Base-by-base conservation (phyloP, 495 filamentous ascomycete species). In the Aspergillus ostianus region DNA sequence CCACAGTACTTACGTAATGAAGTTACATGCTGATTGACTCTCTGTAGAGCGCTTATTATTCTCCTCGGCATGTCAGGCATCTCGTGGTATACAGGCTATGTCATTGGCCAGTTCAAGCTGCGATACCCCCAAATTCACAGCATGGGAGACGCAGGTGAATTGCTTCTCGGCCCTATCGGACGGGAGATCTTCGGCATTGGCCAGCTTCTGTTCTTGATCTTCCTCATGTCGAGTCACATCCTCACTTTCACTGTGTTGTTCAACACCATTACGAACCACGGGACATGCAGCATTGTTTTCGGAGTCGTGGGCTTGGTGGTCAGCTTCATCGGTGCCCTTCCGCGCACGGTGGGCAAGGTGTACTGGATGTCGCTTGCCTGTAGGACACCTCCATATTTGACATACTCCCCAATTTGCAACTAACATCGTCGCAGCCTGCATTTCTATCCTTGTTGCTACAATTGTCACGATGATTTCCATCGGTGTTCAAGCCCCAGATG, bases 151-250 rank as follows among this genome's bases (percentile, higher is more conserved):
- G 89, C 84, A 10, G 87, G 86, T 20, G 76, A 84, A 48, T 70
- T 93, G 29, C 73, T 92, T 51, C 80, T 81, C 61, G 89, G 88
- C 6, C 71, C 60, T 26, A 75, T 82, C 23, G 89, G 89, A 0
- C 84, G 86, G 49, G 86, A 89, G 61, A 62, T 93, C 19, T 70
- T 89, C 61, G 85, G 86, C 10, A 70, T 72, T 53, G 85, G 82
- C 58, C 86, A 88, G 67, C 76, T 83, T 18, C 62, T 90, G 50
- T 87, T 92, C 70, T 78, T 92, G 32, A 68, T 89, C 32, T 92
- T 94, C 76, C 83, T 90, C 64, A 88, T 90, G 78, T 87, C 84
- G 21, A 89, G 87, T 32, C 91, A 94, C 68, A 78, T 92, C 51
- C 76, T 93, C 53, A 90, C 87, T 0, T 92, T 91, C 69, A 84